Percentiles rank a stretch among this genome's conserved stretches.
Conservation (phyloP, 805 yeast genomes). For the Kodamaea neixiangensis region DNA sequence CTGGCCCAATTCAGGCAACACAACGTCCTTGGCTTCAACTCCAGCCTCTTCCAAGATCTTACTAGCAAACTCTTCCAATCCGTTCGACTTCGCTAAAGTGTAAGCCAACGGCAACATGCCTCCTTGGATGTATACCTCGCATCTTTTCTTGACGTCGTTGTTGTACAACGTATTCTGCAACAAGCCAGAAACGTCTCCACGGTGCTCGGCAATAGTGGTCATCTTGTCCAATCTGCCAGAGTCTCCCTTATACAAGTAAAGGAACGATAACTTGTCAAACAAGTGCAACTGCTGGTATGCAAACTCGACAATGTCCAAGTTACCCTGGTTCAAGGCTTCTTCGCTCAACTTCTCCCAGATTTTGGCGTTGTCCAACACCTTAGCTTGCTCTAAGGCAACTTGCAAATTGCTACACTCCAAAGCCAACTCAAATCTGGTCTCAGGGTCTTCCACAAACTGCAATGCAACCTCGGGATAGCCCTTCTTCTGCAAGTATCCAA, state of each 20-base stretch:
- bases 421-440: slow-evolving; percentile 93
- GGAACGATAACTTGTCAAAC: slow-evolving; percentile 87
- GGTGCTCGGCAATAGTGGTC: slow-evolving; percentile 86
- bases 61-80: slow-evolving; percentile 73
- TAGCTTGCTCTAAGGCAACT: slow-evolving; percentile 89
- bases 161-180: slow-evolving; percentile 81
- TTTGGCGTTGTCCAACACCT: slow-evolving; percentile 61
- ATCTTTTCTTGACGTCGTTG: slow-evolving; percentile 73
- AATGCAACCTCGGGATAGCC: slow-evolving; percentile 98
- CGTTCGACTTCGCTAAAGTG: slow-evolving; percentile 86
- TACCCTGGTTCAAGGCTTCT: slow-evolving; percentile 91
- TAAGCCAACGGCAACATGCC: slow-evolving; percentile 90
- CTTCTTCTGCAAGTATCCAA: slow-evolving; percentile 88
- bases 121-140: slow-evolving; percentile 68
- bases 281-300: slow-evolving; percentile 84
- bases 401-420: slow-evolving; percentile 87
- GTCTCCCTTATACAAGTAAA: slow-evolving; percentile 86
- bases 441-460: slow-evolving; percentile 95
- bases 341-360: slow-evolving; percentile 82
- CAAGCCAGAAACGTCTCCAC: slow-evolving; percentile 77
- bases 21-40: slow-evolving; percentile 59
- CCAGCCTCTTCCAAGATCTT: slow-evolving; percentile 73
- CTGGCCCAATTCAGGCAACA: slow-evolving; percentile 55
- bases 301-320: slow-evolving; percentile 78
- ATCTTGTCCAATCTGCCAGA: slow-evolving; percentile 71